Conservation (phyloP, 2,329 filamentous ascomycete genomes). For the Neurospora sp. region DNA sequence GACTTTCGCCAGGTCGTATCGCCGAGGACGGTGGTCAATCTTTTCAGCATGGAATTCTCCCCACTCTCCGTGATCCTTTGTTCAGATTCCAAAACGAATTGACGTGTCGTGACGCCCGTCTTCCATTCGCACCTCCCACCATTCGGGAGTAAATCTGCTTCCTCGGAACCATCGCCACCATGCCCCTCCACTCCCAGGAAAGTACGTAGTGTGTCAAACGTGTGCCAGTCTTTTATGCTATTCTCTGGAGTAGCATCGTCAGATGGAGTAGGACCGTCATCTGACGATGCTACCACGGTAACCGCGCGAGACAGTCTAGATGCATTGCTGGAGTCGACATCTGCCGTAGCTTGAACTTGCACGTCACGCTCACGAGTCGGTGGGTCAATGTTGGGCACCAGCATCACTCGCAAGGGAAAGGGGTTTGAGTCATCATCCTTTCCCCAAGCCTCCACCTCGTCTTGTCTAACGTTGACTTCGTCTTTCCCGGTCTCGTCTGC, state of each 20-base stretch:
- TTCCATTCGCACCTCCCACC: not conserved
- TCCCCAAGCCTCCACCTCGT: not conserved
- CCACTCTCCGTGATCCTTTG: not conserved
- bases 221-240: not conserved
- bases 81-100: not conserved
- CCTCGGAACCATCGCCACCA: not conserved
- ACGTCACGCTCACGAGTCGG: not conserved
- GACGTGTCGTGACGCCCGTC: not conserved
- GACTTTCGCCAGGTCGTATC: not conserved
- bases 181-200: not conserved
- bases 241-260: not conserved
- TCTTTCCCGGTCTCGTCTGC: not conserved
- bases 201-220: not conserved
- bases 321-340: not conserved
- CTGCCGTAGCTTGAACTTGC: not conserved
- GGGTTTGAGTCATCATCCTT: not conserved
- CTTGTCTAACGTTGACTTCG: not conserved
- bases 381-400: not conserved
- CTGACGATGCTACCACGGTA: not conserved
- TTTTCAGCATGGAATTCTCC: not conserved
- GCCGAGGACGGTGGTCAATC: not conserved
- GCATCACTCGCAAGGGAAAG: not conserved
- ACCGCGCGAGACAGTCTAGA: not conserved
- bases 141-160: not conserved
- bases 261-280: no score